phyloP scores from a whole-genome alignment of 1,284 basidiomycete species.

The Fomitopsis pinicola region DNA sequence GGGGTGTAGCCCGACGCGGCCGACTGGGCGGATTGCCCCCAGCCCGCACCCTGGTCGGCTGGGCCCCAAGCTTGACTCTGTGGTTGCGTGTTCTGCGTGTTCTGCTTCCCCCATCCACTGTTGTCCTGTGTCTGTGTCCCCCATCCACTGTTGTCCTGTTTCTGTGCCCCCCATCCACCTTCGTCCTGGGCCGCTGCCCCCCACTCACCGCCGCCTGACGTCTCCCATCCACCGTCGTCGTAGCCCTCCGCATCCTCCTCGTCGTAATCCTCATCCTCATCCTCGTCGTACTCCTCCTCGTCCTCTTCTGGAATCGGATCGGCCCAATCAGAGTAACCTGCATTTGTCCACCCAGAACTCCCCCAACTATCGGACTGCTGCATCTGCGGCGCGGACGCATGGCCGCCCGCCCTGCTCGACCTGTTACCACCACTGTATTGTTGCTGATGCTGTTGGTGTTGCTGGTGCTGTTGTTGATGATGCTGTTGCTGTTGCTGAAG shows the following conservation, averaged over 20 bases:
- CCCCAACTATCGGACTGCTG: constrained; percentile 18
- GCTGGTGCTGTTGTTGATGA: constrained; percentile 1
- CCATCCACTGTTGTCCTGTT: not conserved
- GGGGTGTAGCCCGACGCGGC: constrained; percentile 5
- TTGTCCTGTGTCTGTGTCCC: not conserved
- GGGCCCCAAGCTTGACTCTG: constrained; percentile 1
- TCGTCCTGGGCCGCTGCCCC: not conserved
- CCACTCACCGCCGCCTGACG: not conserved
- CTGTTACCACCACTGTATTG: not conserved
- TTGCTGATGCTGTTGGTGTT: not conserved
- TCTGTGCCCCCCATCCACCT: not conserved
- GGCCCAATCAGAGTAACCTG: constrained; percentile 9
- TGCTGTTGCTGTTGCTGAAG: constrained; percentile 12
- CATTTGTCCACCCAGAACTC: constrained; percentile 4
- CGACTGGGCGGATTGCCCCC: not conserved
- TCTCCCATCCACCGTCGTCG: constrained; percentile 4
- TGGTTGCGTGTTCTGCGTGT: not conserved
- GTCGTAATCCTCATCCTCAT: constrained; percentile 12
- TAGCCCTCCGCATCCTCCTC: constrained; percentile 10
- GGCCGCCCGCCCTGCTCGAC: not conserved
- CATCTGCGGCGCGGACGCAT: constrained; percentile 10
- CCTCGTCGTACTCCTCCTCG: constrained; percentile 14
- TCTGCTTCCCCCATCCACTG: not conserved
- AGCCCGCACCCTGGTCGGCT: not conserved
- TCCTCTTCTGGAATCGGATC: constrained; percentile 19